Evolutionary conservation across 1,284 basidiomycete species (phyloP).

Genomic region (Ustilago shanxiensis): DNA sequence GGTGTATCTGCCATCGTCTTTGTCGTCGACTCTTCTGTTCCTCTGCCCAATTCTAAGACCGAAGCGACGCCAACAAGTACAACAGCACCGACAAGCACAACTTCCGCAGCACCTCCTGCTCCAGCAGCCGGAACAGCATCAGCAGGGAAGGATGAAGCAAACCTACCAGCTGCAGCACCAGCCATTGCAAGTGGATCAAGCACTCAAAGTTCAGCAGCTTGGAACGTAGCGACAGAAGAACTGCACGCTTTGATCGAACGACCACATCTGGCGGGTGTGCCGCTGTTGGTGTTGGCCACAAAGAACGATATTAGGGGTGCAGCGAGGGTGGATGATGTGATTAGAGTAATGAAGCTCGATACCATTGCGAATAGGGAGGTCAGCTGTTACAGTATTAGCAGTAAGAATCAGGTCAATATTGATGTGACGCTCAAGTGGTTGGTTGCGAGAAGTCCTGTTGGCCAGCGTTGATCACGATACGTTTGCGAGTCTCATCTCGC

Average conservation of each 20-base stretch:
- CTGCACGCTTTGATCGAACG: slow-evolving; percentile 86
- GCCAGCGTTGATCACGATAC: slow-evolving; percentile 35
- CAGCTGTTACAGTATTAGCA: slow-evolving; percentile 75
- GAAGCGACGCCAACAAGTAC: not conserved
- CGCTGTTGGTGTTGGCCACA: slow-evolving; percentile 92
- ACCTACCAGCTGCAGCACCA: slow-evolving; percentile 5
- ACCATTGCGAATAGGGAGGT: slow-evolving; percentile 77
- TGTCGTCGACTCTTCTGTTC: slow-evolving; percentile 70
- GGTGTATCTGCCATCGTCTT: slow-evolving; percentile 94
- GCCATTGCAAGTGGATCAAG: slow-evolving; percentile 7
- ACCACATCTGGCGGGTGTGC: slow-evolving; percentile 81
- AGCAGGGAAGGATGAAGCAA: slow-evolving; percentile 8
- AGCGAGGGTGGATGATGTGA: slow-evolving; percentile 86
- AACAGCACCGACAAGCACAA: not conserved
- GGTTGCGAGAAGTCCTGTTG: slow-evolving; percentile 58
- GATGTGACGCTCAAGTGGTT: slow-evolving; percentile 74
- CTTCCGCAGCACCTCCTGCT: slow-evolving; percentile 10
- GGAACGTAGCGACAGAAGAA: slow-evolving; percentile 82
- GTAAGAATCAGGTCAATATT: slow-evolving; percentile 91
- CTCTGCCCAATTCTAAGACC: slow-evolving; percentile 30
- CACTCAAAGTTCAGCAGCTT: slow-evolving; percentile 33
- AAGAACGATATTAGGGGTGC: slow-evolving; percentile 91
- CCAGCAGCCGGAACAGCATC: slow-evolving; percentile 10
- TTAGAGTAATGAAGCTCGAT: slow-evolving; percentile 78
- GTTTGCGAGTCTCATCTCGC: too few species aligned